Conservation (phyloP, 2,329 filamentous ascomycete species). For the Xylaria sp. region DNA sequence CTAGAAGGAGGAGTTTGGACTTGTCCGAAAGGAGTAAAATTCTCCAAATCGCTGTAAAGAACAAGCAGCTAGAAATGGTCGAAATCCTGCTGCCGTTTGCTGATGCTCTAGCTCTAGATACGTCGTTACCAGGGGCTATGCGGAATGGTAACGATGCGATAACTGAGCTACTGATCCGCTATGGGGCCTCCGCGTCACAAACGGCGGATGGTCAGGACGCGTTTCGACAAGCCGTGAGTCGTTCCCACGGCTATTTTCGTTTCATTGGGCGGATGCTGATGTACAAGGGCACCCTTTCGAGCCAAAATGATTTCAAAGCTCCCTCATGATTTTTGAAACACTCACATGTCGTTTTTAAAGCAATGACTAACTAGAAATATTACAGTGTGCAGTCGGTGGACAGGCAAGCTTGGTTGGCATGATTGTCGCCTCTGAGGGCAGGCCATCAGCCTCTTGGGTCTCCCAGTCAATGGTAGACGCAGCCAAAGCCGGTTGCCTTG, state of each 20-base stretch:
- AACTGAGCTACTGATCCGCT: conserved; percentile 60
- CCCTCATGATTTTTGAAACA: no score
- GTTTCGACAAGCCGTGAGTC: conserved; percentile 57
- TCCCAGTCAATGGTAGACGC: conserved; percentile 66
- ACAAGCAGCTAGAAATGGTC: conserved; percentile 63
- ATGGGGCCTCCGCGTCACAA: conserved; percentile 62
- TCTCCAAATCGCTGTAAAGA: conserved; percentile 62
- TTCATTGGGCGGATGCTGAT: background rate
- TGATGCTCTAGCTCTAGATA: conserved; percentile 62
- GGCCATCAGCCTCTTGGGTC: conserved; percentile 56
- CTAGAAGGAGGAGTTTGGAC: conserved; percentile 62
- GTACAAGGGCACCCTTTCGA: background rate
- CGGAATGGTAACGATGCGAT: conserved; percentile 57
- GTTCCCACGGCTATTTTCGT: background rate
- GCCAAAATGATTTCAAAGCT: background rate
- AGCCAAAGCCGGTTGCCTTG: conserved; percentile 59
- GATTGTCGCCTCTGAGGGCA: conserved; percentile 61
- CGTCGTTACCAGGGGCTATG: conserved; percentile 62
- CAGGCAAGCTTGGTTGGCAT: conserved; percentile 60
- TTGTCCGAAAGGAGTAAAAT: conserved; percentile 62
- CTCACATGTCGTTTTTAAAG: background rate
- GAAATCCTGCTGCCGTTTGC: conserved; percentile 65
- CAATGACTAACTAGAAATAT: background rate
- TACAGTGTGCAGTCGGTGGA: conserved; percentile 56
- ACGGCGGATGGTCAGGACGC: conserved; percentile 63